phyloP scores from a whole-genome alignment of 345 rosid genomes.

The Litchi chinensis region DNA sequence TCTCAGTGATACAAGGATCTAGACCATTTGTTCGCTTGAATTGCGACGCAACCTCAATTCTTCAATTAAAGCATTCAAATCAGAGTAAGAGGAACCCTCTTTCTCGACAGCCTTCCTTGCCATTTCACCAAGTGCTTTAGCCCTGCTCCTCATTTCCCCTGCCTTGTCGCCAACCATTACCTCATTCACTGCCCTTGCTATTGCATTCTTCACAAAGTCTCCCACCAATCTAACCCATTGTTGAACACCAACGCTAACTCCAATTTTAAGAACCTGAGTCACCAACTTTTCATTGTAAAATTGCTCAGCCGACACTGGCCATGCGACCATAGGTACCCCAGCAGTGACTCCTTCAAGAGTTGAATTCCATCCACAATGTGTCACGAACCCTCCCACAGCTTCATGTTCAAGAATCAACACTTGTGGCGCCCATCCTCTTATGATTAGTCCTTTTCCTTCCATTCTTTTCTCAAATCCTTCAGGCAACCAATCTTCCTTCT shows the following conservation, averaged over 20 bases:
- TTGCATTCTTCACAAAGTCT: conserved; percentile 18
- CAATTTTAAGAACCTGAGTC: conserved; percentile 40
- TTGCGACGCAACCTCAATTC: conserved; percentile 2
- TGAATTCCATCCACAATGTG: conserved; percentile 80
- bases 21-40: neutral
- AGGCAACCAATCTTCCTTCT: conserved; percentile 44
- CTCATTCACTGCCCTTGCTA: conserved; percentile 39
- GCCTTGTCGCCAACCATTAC: conserved; percentile 40
- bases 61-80: conserved; percentile 27
- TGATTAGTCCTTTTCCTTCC: conserved; percentile 35
- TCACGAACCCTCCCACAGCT: conserved; percentile 63
- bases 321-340: conserved; percentile 61
- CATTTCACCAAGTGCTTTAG: conserved; percentile 21
- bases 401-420: conserved; percentile 60
- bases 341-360: conserved; percentile 48
- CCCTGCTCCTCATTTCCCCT: conserved; percentile 34
- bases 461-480: conserved; percentile 36
- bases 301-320: conserved; percentile 66
- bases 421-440: conserved; percentile 64
- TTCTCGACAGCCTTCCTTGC: conserved; percentile 38
- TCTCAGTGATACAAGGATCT: too few relatives aligned
- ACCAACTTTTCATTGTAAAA: conserved; percentile 61
- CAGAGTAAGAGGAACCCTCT: conserved; percentile 42
- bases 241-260: conserved; percentile 43
- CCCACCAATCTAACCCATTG: conserved; percentile 23